Base-by-base conservation (phyloP, 2,329 filamentous ascomycete species). In the Cylindrodendrum hubeiense region DNA sequence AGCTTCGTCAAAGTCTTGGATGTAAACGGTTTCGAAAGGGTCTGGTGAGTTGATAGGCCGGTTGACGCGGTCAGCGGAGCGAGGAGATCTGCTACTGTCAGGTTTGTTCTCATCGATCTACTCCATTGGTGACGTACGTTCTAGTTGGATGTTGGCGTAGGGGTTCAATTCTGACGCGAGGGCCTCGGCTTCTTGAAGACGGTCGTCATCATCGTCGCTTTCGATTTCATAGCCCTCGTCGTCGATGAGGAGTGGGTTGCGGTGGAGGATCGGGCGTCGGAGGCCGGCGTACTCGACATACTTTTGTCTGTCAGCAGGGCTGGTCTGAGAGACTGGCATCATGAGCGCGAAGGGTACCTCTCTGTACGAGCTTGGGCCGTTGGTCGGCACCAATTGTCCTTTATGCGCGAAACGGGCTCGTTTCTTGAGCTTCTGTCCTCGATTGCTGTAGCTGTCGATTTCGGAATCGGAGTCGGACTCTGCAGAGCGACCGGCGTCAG, bases 391-490 rank as follows among this genome's bases (percentile, higher is more conserved):
- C 67, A 94, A 83, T 73, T 91, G 89, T 63, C 92, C 92, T 74
- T 90, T 85, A 72, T 88, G 90, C 49, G 92, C 87, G 76, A 93
- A 93, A 71, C 89, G 87, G 47, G 93, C 90, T 72, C 89, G 87
- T 78, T 89, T 92, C 83, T 94, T 93, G 49, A 95, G 84, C 78
- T 95, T 95, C 79, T 93, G 89, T 66, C 91, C 92, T 75, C 92
- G 90, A 79, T 94, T 94, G 62, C 89, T 91, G 72, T 87, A 87
- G 72, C 87, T 85, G 65, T 90, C 86, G 72, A 94, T 90, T 59
- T 89, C 87, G 65, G 90, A 89, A 78, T 95, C 93, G 63, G 91
- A 93, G 77, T 95, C 93, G 72, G 90, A 93, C 67, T 93, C 93
- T 94, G 79, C 61, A 57, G 49, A 60, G 70, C 50, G 49, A 67